Percentiles rank a stretch among this genome's conserved stretches.
Conservation (phyloP, 2,329 filamentous ascomycete genomes). For the Colletotrichum tofieldiae region DNA sequence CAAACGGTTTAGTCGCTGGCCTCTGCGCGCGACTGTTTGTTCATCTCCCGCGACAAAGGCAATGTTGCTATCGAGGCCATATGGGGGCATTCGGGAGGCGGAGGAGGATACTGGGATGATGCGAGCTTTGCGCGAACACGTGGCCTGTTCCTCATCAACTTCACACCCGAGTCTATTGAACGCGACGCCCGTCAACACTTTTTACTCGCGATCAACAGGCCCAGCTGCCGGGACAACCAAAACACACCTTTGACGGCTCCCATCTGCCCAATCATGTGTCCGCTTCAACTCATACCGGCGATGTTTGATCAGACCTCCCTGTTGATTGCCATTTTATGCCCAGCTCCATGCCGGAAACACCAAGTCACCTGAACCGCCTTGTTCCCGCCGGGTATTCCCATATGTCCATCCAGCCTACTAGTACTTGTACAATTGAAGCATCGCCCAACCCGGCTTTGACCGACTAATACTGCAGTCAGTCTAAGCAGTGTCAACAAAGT, state of each 20-base stretch:
- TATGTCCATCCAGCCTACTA: neutral
- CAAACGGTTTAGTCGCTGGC: constrained; percentile 37
- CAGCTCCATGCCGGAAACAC: neutral
- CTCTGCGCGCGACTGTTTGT: constrained; percentile 25
- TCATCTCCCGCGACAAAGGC: constrained; percentile 22
- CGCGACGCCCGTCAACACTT: constrained; percentile 6
- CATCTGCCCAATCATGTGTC: neutral
- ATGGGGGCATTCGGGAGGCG: neutral
- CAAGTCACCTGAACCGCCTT: neutral
- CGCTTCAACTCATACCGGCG: too few relatives aligned
- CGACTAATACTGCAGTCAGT: neutral
- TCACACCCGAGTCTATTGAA: neutral
- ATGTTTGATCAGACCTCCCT: neutral
- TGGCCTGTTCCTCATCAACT: neutral
- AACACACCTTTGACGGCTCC: neutral
- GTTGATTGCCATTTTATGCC: neutral
- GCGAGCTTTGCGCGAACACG: constrained; percentile 7
- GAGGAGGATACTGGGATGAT: constrained; percentile 16
- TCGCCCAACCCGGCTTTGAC: neutral
- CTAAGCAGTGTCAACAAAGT: constrained; percentile 51
- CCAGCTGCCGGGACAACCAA: constrained; percentile 32
- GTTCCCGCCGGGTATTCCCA: constrained; percentile 5
- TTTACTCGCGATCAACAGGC: neutral
- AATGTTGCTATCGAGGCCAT: constrained; percentile 2
- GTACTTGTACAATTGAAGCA: neutral